Evolutionary conservation across 306 rosid genomes (phyloP).

Genomic region (Dryas drummondii): DNA sequence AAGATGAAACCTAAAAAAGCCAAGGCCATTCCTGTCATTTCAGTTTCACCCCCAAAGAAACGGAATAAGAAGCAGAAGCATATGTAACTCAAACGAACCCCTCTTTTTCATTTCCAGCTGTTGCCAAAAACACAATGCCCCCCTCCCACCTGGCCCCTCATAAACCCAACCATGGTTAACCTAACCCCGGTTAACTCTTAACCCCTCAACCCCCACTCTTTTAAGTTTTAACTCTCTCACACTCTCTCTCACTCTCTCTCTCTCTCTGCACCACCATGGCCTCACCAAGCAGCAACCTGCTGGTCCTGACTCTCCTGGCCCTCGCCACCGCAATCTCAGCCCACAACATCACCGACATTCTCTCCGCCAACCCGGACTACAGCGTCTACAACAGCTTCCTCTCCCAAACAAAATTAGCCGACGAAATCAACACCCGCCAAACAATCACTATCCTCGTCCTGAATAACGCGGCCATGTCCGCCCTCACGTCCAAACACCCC

Average conservation of each 20-base stretch:
- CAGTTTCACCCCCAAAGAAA: neutral
- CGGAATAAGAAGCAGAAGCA: slow-evolving; percentile 19
- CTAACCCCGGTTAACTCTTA: slow-evolving; percentile 31
- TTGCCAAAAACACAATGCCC: slow-evolving; percentile 34
- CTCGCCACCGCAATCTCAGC: slow-evolving; percentile 45
- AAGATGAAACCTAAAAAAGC: neutral
- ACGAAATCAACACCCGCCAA: slow-evolving; percentile 81
- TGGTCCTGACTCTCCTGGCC: slow-evolving; percentile 24
- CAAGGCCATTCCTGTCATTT: slow-evolving; percentile 18
- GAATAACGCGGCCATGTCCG: slow-evolving; percentile 55
- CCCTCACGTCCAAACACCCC: slow-evolving; percentile 59
- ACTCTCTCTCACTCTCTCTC: neutral
- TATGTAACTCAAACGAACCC: slow-evolving; percentile 29
- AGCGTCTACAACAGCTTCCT: slow-evolving; percentile 53
- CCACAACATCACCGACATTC: slow-evolving; percentile 92
- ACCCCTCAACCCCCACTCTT: slow-evolving; percentile 3
- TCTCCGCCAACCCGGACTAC: slow-evolving; percentile 53
- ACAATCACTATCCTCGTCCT: slow-evolving; percentile 82
- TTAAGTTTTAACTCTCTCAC: slow-evolving; percentile 7
- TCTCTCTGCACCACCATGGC: slow-evolving; percentile 42
- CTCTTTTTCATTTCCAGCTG: slow-evolving; percentile 62
- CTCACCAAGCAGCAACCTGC: neutral
- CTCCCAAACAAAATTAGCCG: slow-evolving; percentile 64
- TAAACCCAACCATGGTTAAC: slow-evolving; percentile 39
- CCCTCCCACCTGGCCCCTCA: slow-evolving; percentile 31